Base-by-base conservation (phyloP, 768 basidiomycete genomes). In the Leccinum barrowsii region DNA sequence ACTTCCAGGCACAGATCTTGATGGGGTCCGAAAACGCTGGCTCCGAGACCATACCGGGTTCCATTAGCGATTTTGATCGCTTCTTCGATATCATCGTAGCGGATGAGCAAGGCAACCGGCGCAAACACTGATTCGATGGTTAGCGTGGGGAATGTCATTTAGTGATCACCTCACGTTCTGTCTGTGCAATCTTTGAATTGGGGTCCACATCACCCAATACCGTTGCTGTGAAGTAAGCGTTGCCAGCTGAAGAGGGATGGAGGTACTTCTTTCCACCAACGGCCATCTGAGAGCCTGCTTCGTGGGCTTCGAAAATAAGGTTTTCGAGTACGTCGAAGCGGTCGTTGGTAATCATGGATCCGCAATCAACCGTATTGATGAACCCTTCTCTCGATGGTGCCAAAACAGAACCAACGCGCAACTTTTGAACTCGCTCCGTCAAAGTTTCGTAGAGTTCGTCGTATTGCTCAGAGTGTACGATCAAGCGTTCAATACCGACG, bases 401-500 rank as follows among this genome's bases (percentile, higher is more conserved):
- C 54, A 94, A 77, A 17, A 91, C 88, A 8, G 89, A 86, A 5
- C 90, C 94, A 22, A 85, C 75, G n/a, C 92, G 88, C 52, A 98
- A 77, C 64, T 83, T 85, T 34, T 74, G 70, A 37, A 85, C 82
- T 15, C 87, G 82, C n/a, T 85, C 82, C 21, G 75, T 67, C 65
- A 98, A 78, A 21, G 85, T 79, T 3, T 78, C 76, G 63, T 86
- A 82, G 51, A 98, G 82, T 5, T 86, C 83, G 50, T 93, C 84
- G 65, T 94, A 89, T 65, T 92, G 87, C 0, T 80, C 79, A 0
- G 76, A 69, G 66, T 94, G 94, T 37, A 98, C 92, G 49, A 98
- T 82, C 63, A 98, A 82, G 2, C 94, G 85, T 72, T 99, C 96
- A 61, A 95, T 91, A 35, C 95, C 96, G 65, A 99, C 96, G 72